Evolutionary conservation across 2,329 filamentous ascomycete genomes (phyloP).

Genomic region (Cercospora nicotianae): DNA sequence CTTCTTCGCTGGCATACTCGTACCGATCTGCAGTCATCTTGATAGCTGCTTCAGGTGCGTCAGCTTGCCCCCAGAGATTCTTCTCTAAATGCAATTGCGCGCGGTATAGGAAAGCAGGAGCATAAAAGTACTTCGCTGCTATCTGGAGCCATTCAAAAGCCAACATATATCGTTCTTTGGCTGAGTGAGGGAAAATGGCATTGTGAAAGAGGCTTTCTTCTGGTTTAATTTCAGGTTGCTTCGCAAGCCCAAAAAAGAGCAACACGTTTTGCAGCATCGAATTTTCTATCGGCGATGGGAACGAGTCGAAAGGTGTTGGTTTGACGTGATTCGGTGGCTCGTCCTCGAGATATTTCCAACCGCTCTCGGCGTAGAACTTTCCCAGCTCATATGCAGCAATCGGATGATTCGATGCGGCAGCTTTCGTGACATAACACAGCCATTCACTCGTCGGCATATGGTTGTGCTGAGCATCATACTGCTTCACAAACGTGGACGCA

Average conservation of each 20-base stretch:
- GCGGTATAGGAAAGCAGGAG: slow-evolving; percentile 32
- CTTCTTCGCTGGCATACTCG: slow-evolving; percentile 27
- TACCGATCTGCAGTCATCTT: slow-evolving; percentile 30
- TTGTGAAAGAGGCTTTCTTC: slow-evolving; percentile 31
- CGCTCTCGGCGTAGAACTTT: slow-evolving; percentile 41
- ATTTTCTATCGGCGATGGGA: slow-evolving; percentile 21
- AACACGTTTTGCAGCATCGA: background rate
- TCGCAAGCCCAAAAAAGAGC: slow-evolving; percentile 12
- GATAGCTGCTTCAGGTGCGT: slow-evolving; percentile 30
- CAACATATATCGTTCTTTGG: slow-evolving; percentile 28
- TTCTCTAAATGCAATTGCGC: slow-evolving; percentile 32
- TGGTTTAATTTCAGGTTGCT: slow-evolving; percentile 7
- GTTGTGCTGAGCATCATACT: slow-evolving; percentile 25
- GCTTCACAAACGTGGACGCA: slow-evolving; percentile 30
- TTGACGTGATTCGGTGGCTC: slow-evolving; percentile 38
- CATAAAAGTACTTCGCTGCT: slow-evolving; percentile 27
- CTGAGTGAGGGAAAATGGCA: slow-evolving; percentile 33
- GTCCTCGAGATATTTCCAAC: slow-evolving; percentile 38
- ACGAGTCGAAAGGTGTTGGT: slow-evolving; percentile 38
- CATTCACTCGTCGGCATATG: slow-evolving; percentile 39
- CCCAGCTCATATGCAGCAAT: slow-evolving; percentile 43
- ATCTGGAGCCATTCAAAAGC: slow-evolving; percentile 34
- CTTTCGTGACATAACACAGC: slow-evolving; percentile 49
- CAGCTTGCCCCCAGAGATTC: slow-evolving; percentile 28
- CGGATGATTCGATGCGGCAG: slow-evolving; percentile 44